These are phyloP conservation scores for Fusarium temperatum DNA, from an alignment of 2,329 filamentous ascomycete genomes.

Conservation along the genomic window DNA sequence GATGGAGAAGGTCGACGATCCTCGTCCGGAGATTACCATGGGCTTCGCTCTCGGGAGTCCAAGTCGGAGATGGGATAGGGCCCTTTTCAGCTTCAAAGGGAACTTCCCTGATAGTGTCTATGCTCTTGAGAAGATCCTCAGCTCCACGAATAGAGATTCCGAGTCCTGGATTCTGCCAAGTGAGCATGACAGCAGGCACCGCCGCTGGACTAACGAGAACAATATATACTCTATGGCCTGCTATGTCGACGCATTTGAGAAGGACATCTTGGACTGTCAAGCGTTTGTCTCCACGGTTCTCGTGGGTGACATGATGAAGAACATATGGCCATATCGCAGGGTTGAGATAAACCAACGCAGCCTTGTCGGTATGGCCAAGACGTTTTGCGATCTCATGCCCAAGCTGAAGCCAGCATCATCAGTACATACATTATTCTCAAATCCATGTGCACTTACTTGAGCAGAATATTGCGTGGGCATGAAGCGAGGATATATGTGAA, in stretches of 20 bases:
- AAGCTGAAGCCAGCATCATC: conserved; percentile 45
- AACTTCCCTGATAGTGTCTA: conserved; percentile 49
- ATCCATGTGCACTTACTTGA: conserved; percentile 38
- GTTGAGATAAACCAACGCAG: conserved; percentile 46
- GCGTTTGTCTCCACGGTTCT: conserved; percentile 47
- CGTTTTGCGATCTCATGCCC: conserved; percentile 48
- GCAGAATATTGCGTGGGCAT: conserved; percentile 50
- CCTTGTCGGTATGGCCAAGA: conserved; percentile 41
- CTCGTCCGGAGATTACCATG: conserved; percentile 53
- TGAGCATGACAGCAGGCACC: conserved; percentile 49
- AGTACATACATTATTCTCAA: not conserved
- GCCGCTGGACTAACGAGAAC: conserved; percentile 52
- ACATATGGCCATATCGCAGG: conserved; percentile 45
- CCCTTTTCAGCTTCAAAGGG: conserved; percentile 31
- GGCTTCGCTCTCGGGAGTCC: conserved; percentile 49
- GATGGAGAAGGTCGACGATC: conserved; percentile 53
- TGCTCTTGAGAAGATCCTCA: conserved; percentile 52
- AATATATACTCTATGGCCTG: conserved; percentile 54
- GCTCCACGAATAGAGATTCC: conserved; percentile 58
- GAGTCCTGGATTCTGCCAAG: conserved; percentile 58
- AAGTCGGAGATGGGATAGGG: conserved; percentile 47
- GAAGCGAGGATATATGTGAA: conserved; percentile 59
- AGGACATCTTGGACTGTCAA: conserved; percentile 48
- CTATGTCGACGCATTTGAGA: conserved; percentile 54
- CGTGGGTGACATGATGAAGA: conserved; percentile 45